Evolutionary conservation across 2,329 filamentous ascomycete species (phyloP), one percentile per base, ranked within the genome.

Genomic region (Arthrobotrys sinensis): DNA sequence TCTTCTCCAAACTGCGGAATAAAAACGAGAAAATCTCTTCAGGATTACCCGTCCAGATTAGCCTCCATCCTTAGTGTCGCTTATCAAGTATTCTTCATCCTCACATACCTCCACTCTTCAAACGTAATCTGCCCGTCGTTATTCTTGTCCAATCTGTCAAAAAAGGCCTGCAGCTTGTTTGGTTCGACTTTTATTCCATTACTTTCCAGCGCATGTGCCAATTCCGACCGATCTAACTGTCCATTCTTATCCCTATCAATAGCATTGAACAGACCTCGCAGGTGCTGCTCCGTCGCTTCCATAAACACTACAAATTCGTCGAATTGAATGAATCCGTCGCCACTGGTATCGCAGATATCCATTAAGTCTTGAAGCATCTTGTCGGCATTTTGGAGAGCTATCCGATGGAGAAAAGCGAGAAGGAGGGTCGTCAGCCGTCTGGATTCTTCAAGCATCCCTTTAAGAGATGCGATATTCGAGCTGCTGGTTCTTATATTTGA

Each of bases 21-120:
- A 85, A 98, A 98, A 52, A 98, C 89, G 28, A 98, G 88, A 84
- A 98, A 99, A 85, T 98, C 92, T 84, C 96, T 81, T 93, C 91
- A 85, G 16, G 12, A 32, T 40, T 4, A 36, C 50, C 48, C 48
- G 28, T 34, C 36, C 4, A 21, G 6, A 76, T 50, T 32, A 69
- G 40, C 43, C 19, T 57, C 32, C 14, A 36, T 52, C 6, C 32
- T 32, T 32, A 38, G 24, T 57, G 16, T 12, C 32, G 52, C 32
- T 57, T 57, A 57, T 43, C 24, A 11, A 34, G 52, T 12, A 60
- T 48, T 24, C 19, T 28, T 48, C 8, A 12, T 50, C 48, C 40
- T 21, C 14, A 36, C 72, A 68, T 40, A 68, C 77, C 73, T 70
- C 69, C 65, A 71, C 46, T 76, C 67, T 14, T 75, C 66, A 55